These are phyloP conservation scores for Aspergillus texensis DNA, from an alignment of 2,329 filamentous ascomycete species.

Conservation along the genomic window DNA sequence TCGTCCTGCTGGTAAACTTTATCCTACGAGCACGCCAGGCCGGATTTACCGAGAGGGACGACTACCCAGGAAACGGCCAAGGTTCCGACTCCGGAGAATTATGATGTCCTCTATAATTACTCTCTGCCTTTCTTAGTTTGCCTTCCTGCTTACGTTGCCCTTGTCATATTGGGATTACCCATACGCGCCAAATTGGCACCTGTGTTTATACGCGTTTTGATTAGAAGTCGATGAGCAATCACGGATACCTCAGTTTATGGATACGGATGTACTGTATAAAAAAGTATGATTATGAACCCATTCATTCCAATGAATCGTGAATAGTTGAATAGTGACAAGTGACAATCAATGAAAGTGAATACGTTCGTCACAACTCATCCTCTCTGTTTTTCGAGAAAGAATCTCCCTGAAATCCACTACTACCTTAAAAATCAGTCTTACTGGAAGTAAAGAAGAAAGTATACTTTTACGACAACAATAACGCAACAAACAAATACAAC, in stretches of 20 bases:
- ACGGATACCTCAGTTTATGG: constrained; percentile 5
- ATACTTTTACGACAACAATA: not conserved
- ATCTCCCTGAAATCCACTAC: not conserved
- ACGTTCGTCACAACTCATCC: not conserved
- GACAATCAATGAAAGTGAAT: not conserved
- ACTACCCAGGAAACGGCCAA: not conserved
- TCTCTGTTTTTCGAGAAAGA: not conserved
- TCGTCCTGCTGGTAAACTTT: constrained; percentile 79
- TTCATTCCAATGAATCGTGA: not conserved
- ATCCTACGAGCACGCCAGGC: constrained; percentile 68
- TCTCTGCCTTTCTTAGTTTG: not conserved
- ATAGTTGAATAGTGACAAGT: not conserved
- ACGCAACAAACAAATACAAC: not conserved
- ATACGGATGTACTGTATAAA: not conserved
- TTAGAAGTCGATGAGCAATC: not conserved
- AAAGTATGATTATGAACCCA: constrained; percentile 3
- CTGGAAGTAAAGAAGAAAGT: not conserved
- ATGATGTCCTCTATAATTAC: constrained; percentile 4
- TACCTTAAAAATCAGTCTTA: not conserved
- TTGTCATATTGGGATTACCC: not conserved
- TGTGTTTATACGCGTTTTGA: not conserved
- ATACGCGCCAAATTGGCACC: not conserved
- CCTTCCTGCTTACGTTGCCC: not conserved
- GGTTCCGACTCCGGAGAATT: constrained; percentile 14
- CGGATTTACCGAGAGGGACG: constrained; percentile 29